Evolutionary conservation across 202 grass and related monocot genomes (phyloP).

Genomic region (Digitaria exilis): DNA sequence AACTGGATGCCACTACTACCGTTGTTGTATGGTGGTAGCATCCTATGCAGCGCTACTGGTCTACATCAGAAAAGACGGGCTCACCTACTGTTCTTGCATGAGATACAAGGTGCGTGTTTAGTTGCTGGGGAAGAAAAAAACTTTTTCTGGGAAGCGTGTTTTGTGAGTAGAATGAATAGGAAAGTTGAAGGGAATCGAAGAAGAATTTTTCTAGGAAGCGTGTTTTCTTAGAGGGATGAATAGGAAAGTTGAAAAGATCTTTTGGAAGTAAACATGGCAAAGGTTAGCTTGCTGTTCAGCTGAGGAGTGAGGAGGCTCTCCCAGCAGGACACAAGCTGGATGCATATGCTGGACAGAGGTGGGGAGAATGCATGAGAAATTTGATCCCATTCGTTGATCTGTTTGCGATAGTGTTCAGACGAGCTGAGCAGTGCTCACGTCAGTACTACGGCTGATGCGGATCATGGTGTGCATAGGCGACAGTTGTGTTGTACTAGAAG

Average conservation of each 20-base stretch:
- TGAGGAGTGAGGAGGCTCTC: background rate
- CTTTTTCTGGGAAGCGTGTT: too few species aligned
- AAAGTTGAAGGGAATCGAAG: too few species aligned
- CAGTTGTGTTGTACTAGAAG: background rate
- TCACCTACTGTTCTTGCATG: constrained; percentile 5
- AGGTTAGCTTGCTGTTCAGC: constrained; percentile 9
- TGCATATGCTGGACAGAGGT: background rate
- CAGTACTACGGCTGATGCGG: background rate
- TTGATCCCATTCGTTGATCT: background rate
- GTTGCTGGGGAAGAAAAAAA: too few species aligned
- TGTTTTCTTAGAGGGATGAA: too few species aligned
- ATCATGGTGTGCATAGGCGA: background rate
- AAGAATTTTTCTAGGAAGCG: too few species aligned
- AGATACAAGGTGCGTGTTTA: too few species aligned
- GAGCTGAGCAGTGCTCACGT: background rate
- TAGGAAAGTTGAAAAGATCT: too few species aligned
- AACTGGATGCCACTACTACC: constrained; percentile 25
- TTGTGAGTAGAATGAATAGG: too few species aligned
- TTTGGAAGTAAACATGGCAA: too few species aligned
- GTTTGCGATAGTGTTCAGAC: background rate
- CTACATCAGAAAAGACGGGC: background rate
- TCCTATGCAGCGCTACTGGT: background rate
- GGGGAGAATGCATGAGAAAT: background rate
- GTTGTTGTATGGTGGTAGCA: background rate
- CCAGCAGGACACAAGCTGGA: background rate